Percentiles rank a stretch among this genome's conserved stretches.
Conservation (phyloP, 768 basidiomycete species). For the Erythrobasidium yunnanense region DNA sequence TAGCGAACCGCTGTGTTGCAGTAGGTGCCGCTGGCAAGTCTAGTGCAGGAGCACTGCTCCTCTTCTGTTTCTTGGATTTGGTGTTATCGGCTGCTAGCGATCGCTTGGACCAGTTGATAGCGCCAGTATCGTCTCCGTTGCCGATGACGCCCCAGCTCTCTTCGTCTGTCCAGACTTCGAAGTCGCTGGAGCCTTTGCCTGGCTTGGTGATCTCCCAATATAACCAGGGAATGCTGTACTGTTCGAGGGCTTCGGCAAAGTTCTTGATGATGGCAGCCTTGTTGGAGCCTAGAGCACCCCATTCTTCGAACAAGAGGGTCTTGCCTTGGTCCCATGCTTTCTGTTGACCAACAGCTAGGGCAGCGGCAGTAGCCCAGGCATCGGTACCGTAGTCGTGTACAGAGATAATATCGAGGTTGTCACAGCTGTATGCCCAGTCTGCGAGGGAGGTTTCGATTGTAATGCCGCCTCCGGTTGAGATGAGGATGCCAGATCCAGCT, state of each 20-base stretch:
- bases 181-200: conserved; percentile 32
- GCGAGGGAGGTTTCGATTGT: conserved; percentile 30
- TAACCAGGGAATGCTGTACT: conserved; percentile 32
- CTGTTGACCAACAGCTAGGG: conserved; percentile 27
- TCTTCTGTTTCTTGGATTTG: not conserved
- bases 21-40: not conserved
- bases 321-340: conserved; percentile 25
- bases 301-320: conserved; percentile 37
- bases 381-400: conserved; percentile 39
- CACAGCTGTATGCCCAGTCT: conserved; percentile 35
- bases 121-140: conserved; percentile 12
- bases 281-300: conserved; percentile 35
- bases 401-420: conserved; percentile 35
- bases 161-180: conserved; percentile 33
- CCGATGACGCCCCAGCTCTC: conserved; percentile 19
- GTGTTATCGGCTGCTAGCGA: not conserved
- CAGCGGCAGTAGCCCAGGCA: conserved; percentile 17
- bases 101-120: conserved; percentile 17
- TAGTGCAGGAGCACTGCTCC: not conserved
- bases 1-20: not conserved
- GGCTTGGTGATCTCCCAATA: conserved; percentile 38
- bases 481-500: conserved; percentile 28
- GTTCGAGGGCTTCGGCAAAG: conserved; percentile 31
- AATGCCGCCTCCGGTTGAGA: conserved; percentile 38
- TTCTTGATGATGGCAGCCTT: conserved; percentile 31